Evolutionary conservation across 306 rosid genomes (phyloP), one percentile per base, ranked within the genome.

Genomic region (Purshia tridentata): DNA sequence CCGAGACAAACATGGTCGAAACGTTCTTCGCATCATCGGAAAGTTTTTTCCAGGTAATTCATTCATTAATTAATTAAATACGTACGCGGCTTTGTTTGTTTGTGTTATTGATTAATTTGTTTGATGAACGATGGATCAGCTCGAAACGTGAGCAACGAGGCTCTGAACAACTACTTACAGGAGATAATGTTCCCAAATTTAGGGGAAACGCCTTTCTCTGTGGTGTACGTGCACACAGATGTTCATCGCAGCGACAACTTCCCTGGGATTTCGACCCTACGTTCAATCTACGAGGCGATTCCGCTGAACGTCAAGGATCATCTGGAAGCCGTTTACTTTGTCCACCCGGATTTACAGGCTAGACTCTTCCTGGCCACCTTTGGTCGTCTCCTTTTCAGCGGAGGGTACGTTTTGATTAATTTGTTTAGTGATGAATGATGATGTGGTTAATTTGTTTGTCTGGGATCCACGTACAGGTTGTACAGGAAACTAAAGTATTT

Each of bases 291-390:
- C 47, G 81, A 79, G 20, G 76, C 72, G 23, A 42, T 83, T 62
- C 81, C 86, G 62, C 18, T 8, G 18, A 23, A 58, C 19, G 45
- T 76, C 53, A 79, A 65, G 37, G 74, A 72, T 14, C 40, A 62
- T 14, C 73, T 83, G 0, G 76, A 76, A 73, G 60, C 84, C 0
- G 72, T 83, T 46, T 70, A 79, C 72, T 83, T 83, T 41, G 76
- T 79, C 45, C 86, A 83, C 54, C 79, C 86, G 0, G 81, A 71
- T 0, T 40, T 83, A 22, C 81, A 67, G 75, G 23, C 86, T 70
- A 69, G 78, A 6, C 67, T 83, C 66, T 75, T 83, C 76, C 73
- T 83, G 6, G 78, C 84, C 84, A 76, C 86, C 61, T 67, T 76
- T 35, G 86, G 86, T 12, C 81, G 81, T 49, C 37, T 83, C 18